These are phyloP conservation scores for Pinus albicaulis DNA, from an alignment of 75 land plant species.

Conservation along the genomic window DNA sequence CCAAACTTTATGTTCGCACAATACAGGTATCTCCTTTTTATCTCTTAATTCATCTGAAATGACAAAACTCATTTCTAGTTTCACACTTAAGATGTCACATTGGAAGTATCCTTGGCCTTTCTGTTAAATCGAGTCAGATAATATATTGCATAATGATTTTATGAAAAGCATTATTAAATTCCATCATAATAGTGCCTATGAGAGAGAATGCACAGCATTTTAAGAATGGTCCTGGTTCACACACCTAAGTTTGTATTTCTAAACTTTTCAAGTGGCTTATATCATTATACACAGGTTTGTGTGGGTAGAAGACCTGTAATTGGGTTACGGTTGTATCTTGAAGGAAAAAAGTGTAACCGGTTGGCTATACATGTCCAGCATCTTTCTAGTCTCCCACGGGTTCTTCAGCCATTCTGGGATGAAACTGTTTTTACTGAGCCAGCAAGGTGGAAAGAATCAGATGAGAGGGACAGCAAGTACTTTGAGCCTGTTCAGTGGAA, in stretches of 20 bases:
- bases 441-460: slow-evolving; percentile 53
- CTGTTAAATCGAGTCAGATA: slow-evolving; percentile 4
- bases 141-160: background rate
- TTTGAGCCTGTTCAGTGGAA: slow-evolving; percentile 59
- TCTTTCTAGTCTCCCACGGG: slow-evolving; percentile 60
- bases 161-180: background rate
- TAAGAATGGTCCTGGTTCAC: background rate
- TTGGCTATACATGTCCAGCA: slow-evolving; percentile 67
- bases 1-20: slow-evolving; percentile 60
- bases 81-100: background rate
- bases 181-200: background rate
- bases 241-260: background rate
- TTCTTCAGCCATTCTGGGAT: slow-evolving; percentile 13
- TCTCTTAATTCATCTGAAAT: background rate
- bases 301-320: slow-evolving; percentile 39
- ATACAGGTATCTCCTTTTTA: slow-evolving; percentile 42
- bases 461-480: slow-evolving; percentile 31
- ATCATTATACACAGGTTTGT: slow-evolving; percentile 30
- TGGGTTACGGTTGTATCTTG: slow-evolving; percentile 55
- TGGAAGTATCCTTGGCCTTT: background rate
- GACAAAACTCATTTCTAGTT: background rate
- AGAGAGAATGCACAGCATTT: background rate
- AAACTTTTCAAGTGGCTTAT: slow-evolving; percentile 4
- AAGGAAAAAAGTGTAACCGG: slow-evolving; percentile 58
- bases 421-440: background rate